Base-by-base conservation (phyloP, 257 asterid genomes). In the Nemophila menziesii region DNA sequence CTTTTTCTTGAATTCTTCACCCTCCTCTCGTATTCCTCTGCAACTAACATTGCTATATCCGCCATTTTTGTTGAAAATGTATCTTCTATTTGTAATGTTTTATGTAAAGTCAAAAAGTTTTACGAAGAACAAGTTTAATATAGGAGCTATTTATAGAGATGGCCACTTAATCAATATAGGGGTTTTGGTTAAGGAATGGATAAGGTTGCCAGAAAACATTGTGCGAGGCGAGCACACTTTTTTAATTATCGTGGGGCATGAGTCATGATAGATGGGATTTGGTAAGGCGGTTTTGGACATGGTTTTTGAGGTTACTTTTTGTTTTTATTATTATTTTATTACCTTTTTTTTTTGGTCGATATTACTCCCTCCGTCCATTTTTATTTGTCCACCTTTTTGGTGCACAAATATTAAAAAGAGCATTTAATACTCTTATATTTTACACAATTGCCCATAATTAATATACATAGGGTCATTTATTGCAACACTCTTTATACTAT, bases 21-120 rank as follows among this genome's bases (percentile, higher is more conserved):
- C 71, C 80, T 73, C 56, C 92, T 82, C 61, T 82, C 89, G 15
- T 82, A 82, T 56, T 82, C 94, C 20, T 82, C 94, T 11, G 92
- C 94, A n/a, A 79, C 89, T 63, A 82, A 54, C 43, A 82, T 76
- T 33, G 94, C 92, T 36, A 79, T 82, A 44, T 82, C 94, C 1
- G 94, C 71, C 94, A 82, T 81, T 0, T 54, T 57, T 7, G 51
- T 60, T 4, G 50, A 62, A 0, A 54, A 70, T 2, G 63, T 64
- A 2, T 34, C n/a, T 34, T 11, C 15, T 34, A 3, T 7, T 11
- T 34, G 40, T 34, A 40, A 15, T 20, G 17, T 38, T 40, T 27
- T 49, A 34, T 14, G 51, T 8, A 46, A 46, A 6, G 21, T 26
- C 16, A 10, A 39, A 46, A 27, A n/a, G 8, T 4, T 20, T 52